These are phyloP conservation scores for Nicotiana paniculata DNA, from an alignment of 257 asterid genomes.

Conservation along the genomic window DNA sequence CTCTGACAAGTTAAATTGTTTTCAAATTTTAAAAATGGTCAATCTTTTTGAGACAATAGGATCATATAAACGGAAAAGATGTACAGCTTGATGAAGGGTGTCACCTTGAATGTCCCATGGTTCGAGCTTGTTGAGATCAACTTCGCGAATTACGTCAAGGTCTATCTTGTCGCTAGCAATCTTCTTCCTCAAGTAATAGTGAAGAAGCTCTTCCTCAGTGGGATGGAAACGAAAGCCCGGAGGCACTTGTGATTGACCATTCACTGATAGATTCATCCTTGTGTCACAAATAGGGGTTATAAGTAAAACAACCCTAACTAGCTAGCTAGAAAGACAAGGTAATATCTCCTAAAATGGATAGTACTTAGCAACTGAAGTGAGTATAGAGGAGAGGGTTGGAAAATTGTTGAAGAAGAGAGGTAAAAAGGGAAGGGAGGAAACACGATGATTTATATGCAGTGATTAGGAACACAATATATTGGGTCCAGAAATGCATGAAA, in stretches of 20 bases:
- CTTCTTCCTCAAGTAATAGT: constrained; percentile 77
- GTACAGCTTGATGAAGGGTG: background rate
- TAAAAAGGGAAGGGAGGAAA: constrained; percentile 28
- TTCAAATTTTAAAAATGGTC: too few relatives aligned
- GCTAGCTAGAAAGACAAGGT: background rate
- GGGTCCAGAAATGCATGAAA: constrained; percentile 43
- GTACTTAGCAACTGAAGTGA: too few relatives aligned
- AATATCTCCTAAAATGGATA: background rate
- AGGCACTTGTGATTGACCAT: constrained; percentile 80
- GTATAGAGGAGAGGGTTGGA: background rate
- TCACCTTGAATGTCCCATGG: constrained; percentile 96
- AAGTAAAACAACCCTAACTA: background rate
- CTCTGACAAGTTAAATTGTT: constrained; percentile 23
- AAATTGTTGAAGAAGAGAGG: background rate
- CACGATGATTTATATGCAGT: constrained; percentile 43
- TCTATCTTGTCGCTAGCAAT: constrained; percentile 58
- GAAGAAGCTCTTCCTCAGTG: constrained; percentile 87
- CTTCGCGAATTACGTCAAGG: constrained; percentile 81
- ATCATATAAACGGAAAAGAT: too few relatives aligned
- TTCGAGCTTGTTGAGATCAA: constrained; percentile 87
- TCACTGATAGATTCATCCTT: constrained; percentile 58
- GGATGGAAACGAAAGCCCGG: constrained; percentile 94
- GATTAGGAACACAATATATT: constrained; percentile 14
- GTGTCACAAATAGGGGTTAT: background rate
- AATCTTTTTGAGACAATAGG: too few relatives aligned